Evolutionary conservation across 768 basidiomycete genomes (phyloP).

Genomic region (Suillus lakei): DNA sequence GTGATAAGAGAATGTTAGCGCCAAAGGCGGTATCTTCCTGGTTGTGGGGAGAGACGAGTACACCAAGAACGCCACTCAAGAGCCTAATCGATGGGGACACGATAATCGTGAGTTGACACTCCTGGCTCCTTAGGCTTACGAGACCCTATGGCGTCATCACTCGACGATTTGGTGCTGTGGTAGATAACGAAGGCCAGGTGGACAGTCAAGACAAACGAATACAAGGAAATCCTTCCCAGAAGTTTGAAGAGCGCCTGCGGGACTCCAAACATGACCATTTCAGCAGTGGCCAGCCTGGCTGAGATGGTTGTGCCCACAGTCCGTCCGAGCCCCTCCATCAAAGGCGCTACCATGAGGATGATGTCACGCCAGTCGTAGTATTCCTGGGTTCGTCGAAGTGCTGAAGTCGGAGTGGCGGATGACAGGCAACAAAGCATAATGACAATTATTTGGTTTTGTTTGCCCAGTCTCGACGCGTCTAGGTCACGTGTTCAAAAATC

Average conservation of each 20-base stretch:
- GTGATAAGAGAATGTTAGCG: neutral
- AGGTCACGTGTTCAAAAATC: neutral
- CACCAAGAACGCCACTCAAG: neutral
- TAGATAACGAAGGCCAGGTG: neutral
- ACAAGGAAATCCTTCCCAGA: slow-evolving; percentile 1
- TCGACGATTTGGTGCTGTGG: neutral
- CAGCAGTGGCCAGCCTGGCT: neutral
- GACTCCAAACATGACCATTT: neutral
- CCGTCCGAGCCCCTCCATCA: neutral
- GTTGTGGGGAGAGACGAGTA: neutral
- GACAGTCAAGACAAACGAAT: neutral
- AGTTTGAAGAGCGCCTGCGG: neutral
- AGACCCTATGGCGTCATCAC: neutral
- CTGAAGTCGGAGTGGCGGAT: neutral
- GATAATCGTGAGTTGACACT: neutral
- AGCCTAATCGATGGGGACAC: neutral
- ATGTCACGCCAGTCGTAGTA: neutral
- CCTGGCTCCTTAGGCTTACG: neutral
- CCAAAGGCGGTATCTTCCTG: neutral
- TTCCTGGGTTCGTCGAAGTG: neutral
- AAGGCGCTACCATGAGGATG: neutral
- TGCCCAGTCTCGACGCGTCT: neutral
- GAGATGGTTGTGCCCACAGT: neutral
- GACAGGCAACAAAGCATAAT: neutral
- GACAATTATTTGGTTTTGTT: neutral